These are phyloP conservation scores for Alternaria sp. DNA, from an alignment of 2,329 filamentous ascomycete genomes.

Conservation along the genomic window DNA sequence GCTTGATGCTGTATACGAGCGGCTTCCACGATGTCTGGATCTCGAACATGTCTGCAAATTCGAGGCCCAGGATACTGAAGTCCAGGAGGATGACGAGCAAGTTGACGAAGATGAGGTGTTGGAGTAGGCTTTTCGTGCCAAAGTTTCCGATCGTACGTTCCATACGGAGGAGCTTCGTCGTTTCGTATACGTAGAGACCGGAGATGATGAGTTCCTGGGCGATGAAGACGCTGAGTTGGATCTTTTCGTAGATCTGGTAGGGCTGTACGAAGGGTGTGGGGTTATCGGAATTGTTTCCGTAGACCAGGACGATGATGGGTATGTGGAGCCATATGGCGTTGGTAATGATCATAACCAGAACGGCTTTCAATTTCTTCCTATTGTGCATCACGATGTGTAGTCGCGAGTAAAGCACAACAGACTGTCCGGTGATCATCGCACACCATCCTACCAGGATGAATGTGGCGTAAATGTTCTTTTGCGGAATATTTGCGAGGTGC, in stretches of 20 bases:
- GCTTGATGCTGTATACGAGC: slow-evolving; percentile 52
- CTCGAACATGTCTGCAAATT: slow-evolving; percentile 26
- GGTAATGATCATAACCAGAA: slow-evolving; percentile 63
- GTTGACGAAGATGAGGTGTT: slow-evolving; percentile 31
- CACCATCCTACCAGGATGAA: slow-evolving; percentile 63
- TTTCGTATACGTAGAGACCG: slow-evolving; percentile 61
- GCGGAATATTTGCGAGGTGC: slow-evolving; percentile 45
- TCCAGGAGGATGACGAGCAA: slow-evolving; percentile 31
- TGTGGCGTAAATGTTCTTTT: slow-evolving; percentile 38
- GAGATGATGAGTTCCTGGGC: slow-evolving; percentile 47
- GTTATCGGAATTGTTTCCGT: slow-evolving; percentile 53
- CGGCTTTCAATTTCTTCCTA: slow-evolving; percentile 52
- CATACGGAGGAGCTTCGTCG: slow-evolving; percentile 20
- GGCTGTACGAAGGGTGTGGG: slow-evolving; percentile 31
- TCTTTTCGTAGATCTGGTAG: slow-evolving; percentile 50
- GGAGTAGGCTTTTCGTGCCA: slow-evolving; percentile 17
- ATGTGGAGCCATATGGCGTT: slow-evolving; percentile 61
- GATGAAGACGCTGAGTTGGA: slow-evolving; percentile 50
- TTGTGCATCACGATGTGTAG: slow-evolving; percentile 65
- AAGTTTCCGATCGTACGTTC: slow-evolving; percentile 22
- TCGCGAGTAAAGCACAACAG: slow-evolving; percentile 66
- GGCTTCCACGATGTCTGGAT: slow-evolving; percentile 43
- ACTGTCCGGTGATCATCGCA: slow-evolving; percentile 66
- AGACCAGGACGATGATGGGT: slow-evolving; percentile 61
- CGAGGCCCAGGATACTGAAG: slow-evolving; percentile 28